Evolutionary conservation across 2,329 filamentous ascomycete genomes (phyloP), one percentile per base, ranked within the genome.

Genomic region (Neurospora sp.): DNA sequence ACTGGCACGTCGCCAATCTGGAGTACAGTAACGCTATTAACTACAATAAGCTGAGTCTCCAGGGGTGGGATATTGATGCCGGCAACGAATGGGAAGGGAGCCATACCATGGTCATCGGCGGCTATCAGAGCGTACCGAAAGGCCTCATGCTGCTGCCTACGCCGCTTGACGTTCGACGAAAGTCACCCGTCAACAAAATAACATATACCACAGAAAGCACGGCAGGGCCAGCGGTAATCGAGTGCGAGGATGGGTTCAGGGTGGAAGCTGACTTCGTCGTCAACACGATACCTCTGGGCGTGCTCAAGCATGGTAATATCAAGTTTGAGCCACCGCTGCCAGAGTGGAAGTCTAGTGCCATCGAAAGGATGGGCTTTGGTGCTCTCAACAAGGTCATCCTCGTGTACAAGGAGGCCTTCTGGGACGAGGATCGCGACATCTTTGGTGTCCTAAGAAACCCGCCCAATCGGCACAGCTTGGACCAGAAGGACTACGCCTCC

Each of bases 1-100:
- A 97, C 77, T 99, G 96, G 96, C 96, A 99, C 80, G 91, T 97
- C 79, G 96, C 96, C 73, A 99, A 99, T 77, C 85, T 99, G 15
- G 96, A 99, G 80, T 99, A 99, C 78, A 96, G 95, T 72, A 99
- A 98, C 79, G 96, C 96, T 1, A 92, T 90, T 1, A 96, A 93
- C 74, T 89, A 97, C 69, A 90, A 91, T 73, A 91, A 91, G 72
- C 86, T 99, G 19, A 98, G 95, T 79, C 87, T 99, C 15, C 89
- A 90, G 8, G 90, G 94, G 0, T 98, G 96, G 92, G 96, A 99
- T 79, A 93, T 99, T 76, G 96, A 99, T 77, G 93, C 94, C 67
- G 96, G 96, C 0, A 97, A 99, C 75, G 96, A 99, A 78, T 99
- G 97, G 82, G 94, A 97, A 79, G 96, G 96, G 6, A 90, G 92